These are phyloP conservation scores for Aspergillus jensenii DNA, from an alignment of 2,329 filamentous ascomycete species.

Conservation along the genomic window DNA sequence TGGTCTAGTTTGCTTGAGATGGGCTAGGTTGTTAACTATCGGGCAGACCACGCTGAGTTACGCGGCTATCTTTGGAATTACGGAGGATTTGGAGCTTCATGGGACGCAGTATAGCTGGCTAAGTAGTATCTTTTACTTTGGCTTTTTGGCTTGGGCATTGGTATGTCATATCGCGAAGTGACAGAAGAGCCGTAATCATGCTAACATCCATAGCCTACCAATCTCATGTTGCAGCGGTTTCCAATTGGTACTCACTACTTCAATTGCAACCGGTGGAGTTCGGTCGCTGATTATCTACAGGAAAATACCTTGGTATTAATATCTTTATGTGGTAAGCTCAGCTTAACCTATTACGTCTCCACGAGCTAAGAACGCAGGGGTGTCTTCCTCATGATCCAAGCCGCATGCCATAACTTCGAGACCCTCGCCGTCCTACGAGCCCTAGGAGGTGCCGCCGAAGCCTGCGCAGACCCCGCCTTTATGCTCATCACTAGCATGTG, in stretches of 20 bases:
- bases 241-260: constrained; percentile 44
- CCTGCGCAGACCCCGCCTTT: constrained; percentile 59
- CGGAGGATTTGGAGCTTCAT: constrained; percentile 57
- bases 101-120: constrained; percentile 61
- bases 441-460: constrained; percentile 58
- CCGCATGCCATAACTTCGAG: constrained; percentile 55
- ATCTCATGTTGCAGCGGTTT: constrained; percentile 53
- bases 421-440: constrained; percentile 58
- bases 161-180: neutral
- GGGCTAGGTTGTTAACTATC: neutral
- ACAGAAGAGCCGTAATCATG: neutral
- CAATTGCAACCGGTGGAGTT: no score
- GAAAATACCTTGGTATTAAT: constrained; percentile 56
- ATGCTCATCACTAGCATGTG: constrained; percentile 68
- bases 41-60: constrained; percentile 58
- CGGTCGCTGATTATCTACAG: constrained; percentile 19
- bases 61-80: constrained; percentile 65
- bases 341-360: neutral
- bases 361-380: constrained; percentile 31
- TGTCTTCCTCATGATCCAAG: constrained; percentile 53
- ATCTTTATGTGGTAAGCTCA: constrained; percentile 55
- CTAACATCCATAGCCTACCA: constrained; percentile 42
- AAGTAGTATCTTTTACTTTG: constrained; percentile 57
- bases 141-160: constrained; percentile 55
- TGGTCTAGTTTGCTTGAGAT: neutral